Conservation (phyloP, 371 early-diverging fungal genomes). For the Mortierella sp. region DNA sequence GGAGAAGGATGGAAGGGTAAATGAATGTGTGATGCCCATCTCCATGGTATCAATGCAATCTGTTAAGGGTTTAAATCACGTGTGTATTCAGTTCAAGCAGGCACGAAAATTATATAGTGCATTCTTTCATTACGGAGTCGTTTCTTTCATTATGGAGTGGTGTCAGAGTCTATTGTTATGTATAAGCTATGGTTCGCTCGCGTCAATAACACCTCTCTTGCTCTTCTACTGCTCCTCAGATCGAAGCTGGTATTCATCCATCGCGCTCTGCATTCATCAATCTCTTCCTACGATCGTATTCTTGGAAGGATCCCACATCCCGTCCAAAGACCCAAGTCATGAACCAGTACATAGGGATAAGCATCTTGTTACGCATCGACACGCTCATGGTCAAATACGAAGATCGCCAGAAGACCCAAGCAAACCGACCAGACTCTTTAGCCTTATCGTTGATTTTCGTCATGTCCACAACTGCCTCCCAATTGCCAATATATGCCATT, state of each 20-base stretch:
- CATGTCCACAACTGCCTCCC: slow-evolving; percentile 71
- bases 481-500: slow-evolving; percentile 70
- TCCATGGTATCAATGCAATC: background rate
- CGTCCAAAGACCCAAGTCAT: slow-evolving; percentile 76
- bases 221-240: too few species aligned
- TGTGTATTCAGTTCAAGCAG: too few species aligned
- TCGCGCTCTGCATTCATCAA: slow-evolving; percentile 37
- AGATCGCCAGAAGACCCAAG: slow-evolving; percentile 85
- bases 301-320: slow-evolving; percentile 58
- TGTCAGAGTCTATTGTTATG: too few species aligned
- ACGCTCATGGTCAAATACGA: slow-evolving; percentile 85
- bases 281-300: slow-evolving; percentile 46
- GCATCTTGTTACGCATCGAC: slow-evolving; percentile 77
- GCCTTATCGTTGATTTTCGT: slow-evolving; percentile 56
- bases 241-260: slow-evolving; percentile 3
- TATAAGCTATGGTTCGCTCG: too few species aligned
- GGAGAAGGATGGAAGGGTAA: background rate
- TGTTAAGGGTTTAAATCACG: background rate
- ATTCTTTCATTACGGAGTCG: background rate
- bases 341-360: slow-evolving; percentile 82
- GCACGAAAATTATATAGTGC: too few species aligned
- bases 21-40: background rate
- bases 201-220: too few species aligned
- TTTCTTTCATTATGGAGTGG: background rate
- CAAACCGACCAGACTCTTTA: slow-evolving; percentile 65